Evolutionary conservation across 1,284 basidiomycete genomes (phyloP).

Genomic region (Apiotrichum siamense): DNA sequence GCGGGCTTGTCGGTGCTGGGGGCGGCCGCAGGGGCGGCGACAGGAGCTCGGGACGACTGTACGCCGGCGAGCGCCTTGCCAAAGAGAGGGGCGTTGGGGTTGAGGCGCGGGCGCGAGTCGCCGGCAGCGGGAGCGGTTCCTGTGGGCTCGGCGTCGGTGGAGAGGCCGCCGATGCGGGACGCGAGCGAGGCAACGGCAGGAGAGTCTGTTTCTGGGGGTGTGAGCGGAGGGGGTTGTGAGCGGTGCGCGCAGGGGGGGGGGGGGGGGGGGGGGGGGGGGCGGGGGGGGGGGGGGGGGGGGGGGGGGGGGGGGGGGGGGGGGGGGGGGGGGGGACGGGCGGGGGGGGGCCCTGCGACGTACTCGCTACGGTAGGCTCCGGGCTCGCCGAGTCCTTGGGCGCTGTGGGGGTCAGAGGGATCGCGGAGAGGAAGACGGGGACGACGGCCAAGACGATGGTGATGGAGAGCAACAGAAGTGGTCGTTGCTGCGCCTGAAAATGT

Average conservation of each 20-base stretch:
- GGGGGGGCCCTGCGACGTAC: neutral
- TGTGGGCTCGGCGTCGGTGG: conserved; percentile 18
- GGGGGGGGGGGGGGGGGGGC: too few relatives aligned
- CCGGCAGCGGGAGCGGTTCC: neutral
- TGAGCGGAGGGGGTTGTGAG: neutral
- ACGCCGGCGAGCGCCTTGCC: conserved; percentile 38
- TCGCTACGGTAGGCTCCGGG: neutral
- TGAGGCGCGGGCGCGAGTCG: conserved; percentile 22
- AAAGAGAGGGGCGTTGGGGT: conserved; percentile 29
- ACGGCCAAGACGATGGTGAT: neutral
- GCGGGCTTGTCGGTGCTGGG: neutral
- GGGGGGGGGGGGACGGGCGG: too few relatives aligned
- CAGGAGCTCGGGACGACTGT: conserved; percentile 12
- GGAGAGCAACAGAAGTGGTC: too few relatives aligned
- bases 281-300: too few relatives aligned
- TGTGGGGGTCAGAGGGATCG: neutral
- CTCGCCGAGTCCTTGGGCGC: neutral
- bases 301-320: too few relatives aligned
- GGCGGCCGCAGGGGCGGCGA: neutral
- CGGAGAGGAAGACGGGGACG: too few relatives aligned
- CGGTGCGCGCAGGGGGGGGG: too few relatives aligned
- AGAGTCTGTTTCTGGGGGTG: conserved; percentile 4
- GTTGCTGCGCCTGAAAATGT: too few relatives aligned
- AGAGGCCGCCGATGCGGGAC: conserved; percentile 35
- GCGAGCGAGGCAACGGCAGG: conserved; percentile 30